These are phyloP conservation scores for Mortierella sp. DNA, from an alignment of 371 early-diverging fungal species.

Conservation along the genomic window DNA sequence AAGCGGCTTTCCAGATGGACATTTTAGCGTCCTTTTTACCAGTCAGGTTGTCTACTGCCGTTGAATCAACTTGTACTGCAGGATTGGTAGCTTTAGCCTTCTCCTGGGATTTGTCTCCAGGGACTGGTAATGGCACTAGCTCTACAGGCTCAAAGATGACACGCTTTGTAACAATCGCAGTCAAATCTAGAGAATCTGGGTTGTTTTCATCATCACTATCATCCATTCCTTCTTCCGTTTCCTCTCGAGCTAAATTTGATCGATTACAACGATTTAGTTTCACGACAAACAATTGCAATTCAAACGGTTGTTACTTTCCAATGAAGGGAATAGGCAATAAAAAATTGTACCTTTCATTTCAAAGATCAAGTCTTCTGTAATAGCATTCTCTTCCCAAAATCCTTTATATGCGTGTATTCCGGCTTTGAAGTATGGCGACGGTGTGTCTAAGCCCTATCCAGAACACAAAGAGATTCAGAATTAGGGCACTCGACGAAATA, in stretches of 20 bases:
- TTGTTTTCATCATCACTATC: slow-evolving; percentile 35
- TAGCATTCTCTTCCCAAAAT: slow-evolving; percentile 45
- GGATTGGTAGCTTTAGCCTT: background rate
- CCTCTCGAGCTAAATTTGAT: slow-evolving; percentile 12
- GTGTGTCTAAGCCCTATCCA: slow-evolving; percentile 41
- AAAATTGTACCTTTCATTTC: slow-evolving; percentile 42
- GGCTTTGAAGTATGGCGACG: slow-evolving; percentile 36
- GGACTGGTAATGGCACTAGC: slow-evolving; percentile 5
- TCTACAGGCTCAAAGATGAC: slow-evolving; percentile 44
- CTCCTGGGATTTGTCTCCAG: background rate
- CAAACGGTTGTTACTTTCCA: background rate
- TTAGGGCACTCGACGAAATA: background rate
- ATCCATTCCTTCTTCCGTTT: slow-evolving; percentile 27
- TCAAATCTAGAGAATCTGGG: slow-evolving; percentile 29
- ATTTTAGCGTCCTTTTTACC: background rate
- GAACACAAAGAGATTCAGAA: background rate
- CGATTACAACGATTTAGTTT: background rate
- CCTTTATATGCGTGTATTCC: slow-evolving; percentile 32
- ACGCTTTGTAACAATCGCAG: slow-evolving; percentile 28
- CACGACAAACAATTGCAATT: background rate
- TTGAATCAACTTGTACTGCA: too few relatives aligned
- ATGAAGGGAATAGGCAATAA: background rate
- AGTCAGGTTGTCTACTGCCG: background rate
- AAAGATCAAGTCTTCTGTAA: slow-evolving; percentile 49
- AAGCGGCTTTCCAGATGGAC: slow-evolving; percentile 18